These are phyloP conservation scores for Kwoniella heveanensis DNA, from an alignment of 768 basidiomycete genomes.

Conservation along the genomic window DNA sequence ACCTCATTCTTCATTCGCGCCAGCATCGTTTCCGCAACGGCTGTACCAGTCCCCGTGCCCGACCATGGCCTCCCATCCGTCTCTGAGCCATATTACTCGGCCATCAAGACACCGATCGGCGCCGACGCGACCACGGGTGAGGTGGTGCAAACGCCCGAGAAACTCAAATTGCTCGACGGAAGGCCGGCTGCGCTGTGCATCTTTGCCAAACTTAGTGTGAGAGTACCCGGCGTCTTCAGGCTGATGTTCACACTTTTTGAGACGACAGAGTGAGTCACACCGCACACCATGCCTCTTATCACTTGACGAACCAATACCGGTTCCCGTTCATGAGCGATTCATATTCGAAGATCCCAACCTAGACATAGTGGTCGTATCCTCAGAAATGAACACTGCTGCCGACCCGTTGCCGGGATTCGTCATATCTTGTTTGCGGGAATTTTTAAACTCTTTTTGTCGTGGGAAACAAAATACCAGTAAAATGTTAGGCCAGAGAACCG, in stretches of 20 bases:
- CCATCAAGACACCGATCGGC: conserved; percentile 51
- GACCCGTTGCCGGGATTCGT: no score
- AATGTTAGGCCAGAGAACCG: not conserved
- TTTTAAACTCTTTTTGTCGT: no score
- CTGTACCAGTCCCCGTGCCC: conserved; percentile 20
- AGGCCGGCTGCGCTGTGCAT: conserved; percentile 48
- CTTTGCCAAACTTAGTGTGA: conserved; percentile 54
- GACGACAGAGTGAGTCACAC: conserved; percentile 46
- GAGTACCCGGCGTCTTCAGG: conserved; percentile 54
- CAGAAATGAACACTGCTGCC: no score
- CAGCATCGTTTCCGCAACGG: conserved; percentile 44
- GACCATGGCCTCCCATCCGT: conserved; percentile 20
- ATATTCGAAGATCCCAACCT: no score
- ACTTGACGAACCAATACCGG: no score
- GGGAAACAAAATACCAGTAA: no score
- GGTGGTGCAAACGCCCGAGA: conserved; percentile 53
- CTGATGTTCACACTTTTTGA: conserved; percentile 54
- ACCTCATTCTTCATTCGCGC: conserved; percentile 53
- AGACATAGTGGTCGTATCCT: no score
- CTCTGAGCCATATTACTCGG: conserved; percentile 26
- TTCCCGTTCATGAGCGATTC: no score
- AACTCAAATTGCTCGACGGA: conserved; percentile 49
- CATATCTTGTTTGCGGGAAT: no score
- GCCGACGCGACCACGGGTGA: conserved; percentile 55
- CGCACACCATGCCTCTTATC: not conserved